A percentile compares a stretch with the other conserved stretches of the same genome.
These are phyloP conservation scores for Diaporthe sp. DNA, from an alignment of 2,329 filamentous ascomycete species.

Conservation along the genomic window DNA sequence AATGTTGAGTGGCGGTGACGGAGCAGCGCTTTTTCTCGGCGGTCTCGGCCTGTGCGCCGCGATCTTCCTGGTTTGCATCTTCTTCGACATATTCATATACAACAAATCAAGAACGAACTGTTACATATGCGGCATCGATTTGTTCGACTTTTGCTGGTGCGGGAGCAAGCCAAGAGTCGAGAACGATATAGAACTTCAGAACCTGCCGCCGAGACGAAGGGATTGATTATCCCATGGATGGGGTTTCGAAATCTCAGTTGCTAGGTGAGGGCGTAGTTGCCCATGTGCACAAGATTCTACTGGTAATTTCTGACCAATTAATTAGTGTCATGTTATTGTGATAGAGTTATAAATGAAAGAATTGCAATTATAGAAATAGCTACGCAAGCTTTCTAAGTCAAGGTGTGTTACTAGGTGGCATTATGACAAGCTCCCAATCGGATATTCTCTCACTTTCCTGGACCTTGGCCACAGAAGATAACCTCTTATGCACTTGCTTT, in stretches of 20 bases:
- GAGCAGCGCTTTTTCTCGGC: constrained; percentile 33
- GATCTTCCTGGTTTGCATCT: not conserved
- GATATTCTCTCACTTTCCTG: too few relatives aligned
- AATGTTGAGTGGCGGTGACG: constrained; percentile 26
- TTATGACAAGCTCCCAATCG: too few relatives aligned
- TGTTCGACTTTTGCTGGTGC: constrained; percentile 27
- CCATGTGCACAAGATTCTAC: not conserved
- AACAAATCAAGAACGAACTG: constrained; percentile 25
- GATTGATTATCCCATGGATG: not conserved
- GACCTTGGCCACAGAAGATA: too few relatives aligned
- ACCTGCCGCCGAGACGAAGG: not conserved
- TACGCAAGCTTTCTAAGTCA: too few relatives aligned
- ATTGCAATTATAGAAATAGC: too few relatives aligned
- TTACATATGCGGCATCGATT: constrained; percentile 33
- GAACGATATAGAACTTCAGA: not conserved
- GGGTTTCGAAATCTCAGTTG: not conserved
- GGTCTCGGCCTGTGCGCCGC: constrained; percentile 26
- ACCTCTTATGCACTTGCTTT: too few relatives aligned
- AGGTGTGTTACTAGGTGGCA: too few relatives aligned
- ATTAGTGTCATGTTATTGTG: not conserved
- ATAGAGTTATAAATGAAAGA: too few relatives aligned
- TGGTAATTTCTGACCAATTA: fast-evolving
- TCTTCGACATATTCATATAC: constrained; percentile 18
- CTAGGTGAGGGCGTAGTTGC: not conserved
- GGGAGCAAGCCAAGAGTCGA: constrained; percentile 6